Evolutionary conservation across 2,329 filamentous ascomycete species (phyloP), one percentile per base, ranked within the genome.

Genomic region (Macroventuria anomochaeta): DNA sequence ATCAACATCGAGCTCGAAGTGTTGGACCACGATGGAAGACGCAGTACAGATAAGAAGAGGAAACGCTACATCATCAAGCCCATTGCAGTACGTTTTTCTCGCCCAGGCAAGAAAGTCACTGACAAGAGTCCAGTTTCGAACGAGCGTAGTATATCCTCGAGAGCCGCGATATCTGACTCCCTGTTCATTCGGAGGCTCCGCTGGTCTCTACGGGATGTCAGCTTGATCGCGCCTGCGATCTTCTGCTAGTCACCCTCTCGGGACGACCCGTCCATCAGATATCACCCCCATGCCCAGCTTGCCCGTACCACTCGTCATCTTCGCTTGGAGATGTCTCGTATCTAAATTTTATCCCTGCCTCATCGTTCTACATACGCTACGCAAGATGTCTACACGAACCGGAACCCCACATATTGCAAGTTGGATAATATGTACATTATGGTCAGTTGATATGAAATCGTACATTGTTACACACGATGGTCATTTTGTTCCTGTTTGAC

Each of bases 1-100:
- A 20, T 48, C 31, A 54, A 54, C 11, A 54, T 54, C 2, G 51
- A 54, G 32, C 44, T 54, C 4, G 51, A 54, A 40, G 39, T 44
- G 10, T 15, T 54, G 37, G 33, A 54, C 8, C 39, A 17, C 17
- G 5, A 44, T 15, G 51, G 51, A 4, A 49, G 39, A 13, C 39
- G 44, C 12, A 54, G 29, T 7, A 7, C 21, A 13, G 39, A 49
- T 17, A 39, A n/a, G 11, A 44, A 18, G 4, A 36, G 18, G 23
- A 38, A 36, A 11, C 15, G 17, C 7, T 13, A 15, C 4, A n/a
- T 20, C 20, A n/a, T 39, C 20, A 53, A 23, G 13, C 43, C 43
- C 28, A 26, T 54, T 33, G n/a, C 31, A 17, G 51, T 54, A 48
- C 3, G 51, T 13, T 13, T 20, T 3, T 17, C 7, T 37, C 3